Evolutionary conservation across 2,329 filamentous ascomycete species (phyloP), one percentile per base, ranked within the genome.

Genomic region (Penicillium sp.): DNA sequence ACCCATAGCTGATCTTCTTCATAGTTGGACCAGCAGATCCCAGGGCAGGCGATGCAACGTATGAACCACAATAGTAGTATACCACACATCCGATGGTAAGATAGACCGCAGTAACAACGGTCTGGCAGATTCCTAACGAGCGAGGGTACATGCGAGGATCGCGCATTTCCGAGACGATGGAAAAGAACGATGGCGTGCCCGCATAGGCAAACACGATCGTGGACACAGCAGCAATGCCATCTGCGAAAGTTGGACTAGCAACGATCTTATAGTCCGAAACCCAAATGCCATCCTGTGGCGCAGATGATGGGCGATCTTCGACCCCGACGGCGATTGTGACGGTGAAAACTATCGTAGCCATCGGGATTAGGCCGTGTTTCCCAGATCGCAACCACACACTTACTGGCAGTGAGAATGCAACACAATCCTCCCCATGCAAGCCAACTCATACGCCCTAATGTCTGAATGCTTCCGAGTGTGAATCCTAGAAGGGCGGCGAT

Each of bases 1-100:
- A 48, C 7, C 71, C 72, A 39, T 74, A 75, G 33, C 59, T 62
- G 11, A 73, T 54, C 46, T 68, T 73, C 59, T 74, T 74, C 43
- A 43, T 36, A 14, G 25, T 28, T 14, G 40, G 38, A 13, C 72
- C 72, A 1, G 70, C 72, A 19, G 69, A 72, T 2, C 71, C 73
- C 4, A 76, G 62, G 1, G 71, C 70, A 0, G 72, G 73, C 0
- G 70, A 73, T 0, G 71, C 64, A 3, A 76, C 68, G 35, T 64
- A 71, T 0, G 65, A 67, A 1, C 73, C 72, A 43, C 69, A 73
- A 48, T 57, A 75, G 43, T 65, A 67, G 54, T 75, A 75, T 2
- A 75, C 65, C 0, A 74, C 65, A 3, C 61, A 45, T 7, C 63
- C 63, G 18, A 71, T 61, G 4, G 56, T 44, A n/a, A 66, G 51